Conservation (phyloP, 768 basidiomycete species). For the Scleroderma bovista region DNA sequence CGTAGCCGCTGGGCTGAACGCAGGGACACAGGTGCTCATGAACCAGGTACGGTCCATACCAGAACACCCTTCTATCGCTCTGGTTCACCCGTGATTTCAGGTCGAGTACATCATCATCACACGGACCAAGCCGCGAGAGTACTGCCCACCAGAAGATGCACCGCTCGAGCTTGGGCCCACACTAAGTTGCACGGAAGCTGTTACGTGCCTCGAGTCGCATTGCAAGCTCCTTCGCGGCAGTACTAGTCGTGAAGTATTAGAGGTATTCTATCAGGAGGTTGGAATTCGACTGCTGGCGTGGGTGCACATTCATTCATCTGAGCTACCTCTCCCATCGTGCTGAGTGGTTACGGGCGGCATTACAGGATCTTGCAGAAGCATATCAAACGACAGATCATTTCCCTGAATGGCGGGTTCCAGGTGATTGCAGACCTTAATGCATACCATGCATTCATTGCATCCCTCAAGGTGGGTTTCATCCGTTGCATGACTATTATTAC, state of each 20-base stretch:
- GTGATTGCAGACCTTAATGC: constrained; percentile 95
- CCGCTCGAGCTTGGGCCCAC: constrained; percentile 83
- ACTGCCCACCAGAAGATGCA: constrained; percentile 80
- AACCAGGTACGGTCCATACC: constrained; percentile 56
- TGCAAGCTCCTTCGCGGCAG: constrained; percentile 89
- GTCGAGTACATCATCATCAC: constrained; percentile 91
- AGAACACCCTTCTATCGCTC: not conserved
- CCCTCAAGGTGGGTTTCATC: constrained; percentile 57
- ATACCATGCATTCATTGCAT: constrained; percentile 84
- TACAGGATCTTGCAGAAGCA: constrained; percentile 90
- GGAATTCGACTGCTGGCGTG: constrained; percentile 84
- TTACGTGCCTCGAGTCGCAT: constrained; percentile 84
- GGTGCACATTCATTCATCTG: constrained; percentile 31
- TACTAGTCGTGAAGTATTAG: constrained; percentile 92
- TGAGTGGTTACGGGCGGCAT: not conserved
- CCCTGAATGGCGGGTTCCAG: constrained; percentile 88
- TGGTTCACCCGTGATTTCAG: constrained; percentile 31
- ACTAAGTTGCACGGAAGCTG: constrained; percentile 82
- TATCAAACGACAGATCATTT: constrained; percentile 96
- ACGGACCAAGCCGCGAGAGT: constrained; percentile 78
- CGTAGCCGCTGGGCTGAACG: constrained; percentile 90
- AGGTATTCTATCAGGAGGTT: constrained; percentile 97
- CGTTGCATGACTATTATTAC: not conserved
- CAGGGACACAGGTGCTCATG: constrained; percentile 94
- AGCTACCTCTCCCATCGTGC: not conserved